Evolutionary conservation across 345 rosid species (phyloP), one percentile per base, ranked within the genome.

Genomic region (Turritis glabra): DNA sequence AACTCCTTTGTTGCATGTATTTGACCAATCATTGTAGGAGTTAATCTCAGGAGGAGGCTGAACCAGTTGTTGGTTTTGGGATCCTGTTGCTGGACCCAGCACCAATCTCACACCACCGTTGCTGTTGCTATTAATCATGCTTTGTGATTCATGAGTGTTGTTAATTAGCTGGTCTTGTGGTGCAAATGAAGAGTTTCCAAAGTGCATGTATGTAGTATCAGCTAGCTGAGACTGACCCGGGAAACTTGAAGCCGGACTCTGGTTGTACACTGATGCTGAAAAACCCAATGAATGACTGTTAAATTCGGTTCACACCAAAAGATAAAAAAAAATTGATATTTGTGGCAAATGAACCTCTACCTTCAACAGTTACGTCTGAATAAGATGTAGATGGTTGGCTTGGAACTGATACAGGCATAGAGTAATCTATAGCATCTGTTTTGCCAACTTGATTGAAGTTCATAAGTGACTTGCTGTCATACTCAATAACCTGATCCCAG

Each of bases 401-500:
- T 48, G 87, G 76, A 73, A 69, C 79, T 11, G 88, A 84, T 79
- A 80, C 84, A 38, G 85, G 76, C 60, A 86, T 80, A 22, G 83
- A 61, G 79, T 85, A 84, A 81, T 80, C 83, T 30, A 79, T 56
- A 25, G 61, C 38, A 77, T 62, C 85, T 18, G 69, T 3, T 55
- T 58, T 81, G 69, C 77, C 82, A 47, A 67, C 78, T 82, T 90
- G 85, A 71, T 82, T 80, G 69, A 80, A 80, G 77, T 75, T 80
- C 73, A 85, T 55, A 35, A 88, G 84, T 59, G 98, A 90, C 74
- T 89, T 89, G 63, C 90, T 90, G 68, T 95, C 98, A 82, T 90
- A 90, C 79, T 92, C 98, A 46, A 89, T 69, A 4, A 92, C 98
- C 56, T 85, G 91, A 79, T 79, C 85, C 99, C 99, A 95, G 48